Conservation (phyloP, 2,329 filamentous ascomycete species). For the Phoma sp. region DNA sequence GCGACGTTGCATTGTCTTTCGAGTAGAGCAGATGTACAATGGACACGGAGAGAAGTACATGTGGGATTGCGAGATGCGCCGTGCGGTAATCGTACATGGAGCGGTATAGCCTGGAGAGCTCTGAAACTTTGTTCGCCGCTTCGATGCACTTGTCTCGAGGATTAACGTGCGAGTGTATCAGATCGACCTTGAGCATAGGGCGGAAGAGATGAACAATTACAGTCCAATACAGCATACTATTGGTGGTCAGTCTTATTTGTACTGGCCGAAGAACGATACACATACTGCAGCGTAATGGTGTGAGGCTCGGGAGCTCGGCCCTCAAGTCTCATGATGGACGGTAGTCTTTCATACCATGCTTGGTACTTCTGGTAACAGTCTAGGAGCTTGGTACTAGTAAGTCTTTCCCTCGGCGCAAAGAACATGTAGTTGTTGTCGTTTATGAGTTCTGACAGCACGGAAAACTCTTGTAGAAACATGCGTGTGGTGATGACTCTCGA, state of each 20-base stretch:
- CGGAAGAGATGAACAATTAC: constrained; percentile 76
- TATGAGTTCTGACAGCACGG: constrained; percentile 74
- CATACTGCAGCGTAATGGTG: constrained; percentile 76
- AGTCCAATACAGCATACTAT: constrained; percentile 71
- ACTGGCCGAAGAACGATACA: constrained; percentile 20
- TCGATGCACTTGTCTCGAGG: constrained; percentile 70
- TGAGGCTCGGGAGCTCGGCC: constrained; percentile 66
- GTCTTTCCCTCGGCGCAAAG: constrained; percentile 71
- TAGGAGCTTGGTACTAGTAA: constrained; percentile 69
- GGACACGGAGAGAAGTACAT: constrained; percentile 51
- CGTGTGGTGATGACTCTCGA: constrained; percentile 36
- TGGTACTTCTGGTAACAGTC: constrained; percentile 72
- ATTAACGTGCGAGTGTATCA: constrained; percentile 63
- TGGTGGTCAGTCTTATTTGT: constrained; percentile 15
- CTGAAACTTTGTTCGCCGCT: constrained; percentile 53
- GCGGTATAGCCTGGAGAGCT: constrained; percentile 51
- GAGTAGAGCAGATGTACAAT: constrained; percentile 56
- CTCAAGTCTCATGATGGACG: constrained; percentile 64
- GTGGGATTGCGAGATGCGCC: constrained; percentile 48
- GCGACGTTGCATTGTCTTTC: constrained; percentile 44
- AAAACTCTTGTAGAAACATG: constrained; percentile 61
- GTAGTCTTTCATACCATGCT: constrained; percentile 73
- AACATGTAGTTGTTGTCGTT: constrained; percentile 74
- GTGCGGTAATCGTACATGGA: constrained; percentile 53
- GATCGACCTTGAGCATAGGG: constrained; percentile 70